Evolutionary conservation across 768 basidiomycete species (phyloP).

Genomic region (Kondoa subrosea): DNA sequence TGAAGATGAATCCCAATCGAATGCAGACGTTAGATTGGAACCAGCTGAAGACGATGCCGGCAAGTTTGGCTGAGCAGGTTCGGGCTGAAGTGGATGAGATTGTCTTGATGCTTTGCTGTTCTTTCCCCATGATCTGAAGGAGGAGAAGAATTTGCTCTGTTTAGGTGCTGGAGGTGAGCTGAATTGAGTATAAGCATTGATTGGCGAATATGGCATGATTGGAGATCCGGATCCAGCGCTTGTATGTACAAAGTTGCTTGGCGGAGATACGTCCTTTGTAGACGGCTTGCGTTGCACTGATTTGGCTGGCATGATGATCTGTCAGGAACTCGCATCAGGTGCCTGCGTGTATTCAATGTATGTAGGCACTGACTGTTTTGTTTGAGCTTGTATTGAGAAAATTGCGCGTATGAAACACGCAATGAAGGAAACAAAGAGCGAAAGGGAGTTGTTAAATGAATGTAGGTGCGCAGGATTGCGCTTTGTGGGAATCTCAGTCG

Average conservation of each 20-base stretch:
- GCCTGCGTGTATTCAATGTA: not conserved
- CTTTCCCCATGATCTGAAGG: not conserved
- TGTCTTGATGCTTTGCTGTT: not conserved
- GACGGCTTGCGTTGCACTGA: not conserved
- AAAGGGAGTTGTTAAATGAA: not conserved
- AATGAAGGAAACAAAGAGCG: not conserved
- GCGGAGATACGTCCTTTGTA: conserved; percentile 3
- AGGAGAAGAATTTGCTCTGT: conserved; percentile 4
- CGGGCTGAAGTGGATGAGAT: not conserved
- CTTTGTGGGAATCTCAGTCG: too few species aligned
- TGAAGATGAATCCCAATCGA: not conserved
- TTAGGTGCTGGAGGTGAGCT: not conserved
- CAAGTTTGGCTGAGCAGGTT: not conserved
- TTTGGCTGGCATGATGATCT: not conserved
- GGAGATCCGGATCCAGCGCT: not conserved
- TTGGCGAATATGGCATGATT: not conserved
- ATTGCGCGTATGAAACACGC: not conserved
- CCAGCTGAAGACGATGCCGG: not conserved
- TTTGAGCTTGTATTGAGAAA: not conserved
- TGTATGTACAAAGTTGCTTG: conserved; percentile 9
- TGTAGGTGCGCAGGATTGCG: conserved; percentile 1
- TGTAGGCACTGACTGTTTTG: not conserved
- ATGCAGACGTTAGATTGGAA: conserved; percentile 3
- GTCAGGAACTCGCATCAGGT: not conserved
- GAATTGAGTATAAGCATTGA: not conserved